Conservation (phyloP, 305 asterid species). For the Rubia peregrina region DNA sequence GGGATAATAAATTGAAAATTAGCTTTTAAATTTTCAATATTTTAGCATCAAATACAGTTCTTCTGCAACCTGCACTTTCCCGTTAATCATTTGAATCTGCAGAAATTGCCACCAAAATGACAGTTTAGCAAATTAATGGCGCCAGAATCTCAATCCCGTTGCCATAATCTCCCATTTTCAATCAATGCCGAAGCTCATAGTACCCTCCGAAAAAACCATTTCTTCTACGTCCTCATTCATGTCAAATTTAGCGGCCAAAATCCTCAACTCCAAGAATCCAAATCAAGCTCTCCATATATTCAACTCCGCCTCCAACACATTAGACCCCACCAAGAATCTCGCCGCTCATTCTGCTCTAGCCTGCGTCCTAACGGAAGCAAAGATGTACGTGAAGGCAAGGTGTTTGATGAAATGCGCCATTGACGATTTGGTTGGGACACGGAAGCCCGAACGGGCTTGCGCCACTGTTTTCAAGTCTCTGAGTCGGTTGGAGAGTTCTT, state of each 20-base stretch:
- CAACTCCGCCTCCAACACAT: conserved; percentile 36
- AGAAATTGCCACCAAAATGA: background rate
- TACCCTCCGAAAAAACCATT: conserved; percentile 29
- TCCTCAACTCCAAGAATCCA: conserved; percentile 48
- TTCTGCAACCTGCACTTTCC: background rate
- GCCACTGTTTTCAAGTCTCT: conserved; percentile 51
- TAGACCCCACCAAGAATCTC: conserved; percentile 42
- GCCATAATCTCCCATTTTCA: conserved; percentile 5
- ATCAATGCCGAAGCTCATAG: conserved; percentile 38
- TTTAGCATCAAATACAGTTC: no score
- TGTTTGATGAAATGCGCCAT: conserved; percentile 75
- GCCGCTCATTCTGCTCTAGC: conserved; percentile 48
- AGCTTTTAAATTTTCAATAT: no score
- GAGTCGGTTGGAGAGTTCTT: conserved; percentile 20
- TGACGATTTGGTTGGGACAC: conserved; percentile 36
- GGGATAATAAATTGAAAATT: no score
- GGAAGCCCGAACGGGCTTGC: conserved; percentile 43
- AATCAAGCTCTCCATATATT: conserved; percentile 45
- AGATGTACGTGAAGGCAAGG: conserved; percentile 50
- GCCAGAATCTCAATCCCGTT: background rate
- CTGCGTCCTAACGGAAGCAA: conserved; percentile 27
- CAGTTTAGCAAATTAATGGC: conserved; percentile 9
- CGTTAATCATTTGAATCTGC: background rate
- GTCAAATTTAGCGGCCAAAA: conserved; percentile 37
- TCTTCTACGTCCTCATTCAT: conserved; percentile 26